Conservation (phyloP, 2,329 filamentous ascomycete genomes). For the Cercospora janseana region DNA sequence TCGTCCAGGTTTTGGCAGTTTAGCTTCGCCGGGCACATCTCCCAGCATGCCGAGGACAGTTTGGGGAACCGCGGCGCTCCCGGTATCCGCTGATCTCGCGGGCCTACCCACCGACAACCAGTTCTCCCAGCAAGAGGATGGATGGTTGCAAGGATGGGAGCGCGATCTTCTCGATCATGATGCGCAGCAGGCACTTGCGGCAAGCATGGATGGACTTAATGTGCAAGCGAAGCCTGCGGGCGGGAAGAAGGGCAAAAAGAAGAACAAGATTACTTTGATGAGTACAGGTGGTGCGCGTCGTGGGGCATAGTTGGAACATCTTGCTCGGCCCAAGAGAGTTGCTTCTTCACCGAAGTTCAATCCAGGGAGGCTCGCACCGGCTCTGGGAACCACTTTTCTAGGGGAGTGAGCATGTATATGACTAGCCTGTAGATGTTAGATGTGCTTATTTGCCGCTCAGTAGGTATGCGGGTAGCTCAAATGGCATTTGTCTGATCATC, state of each 20-base stretch:
- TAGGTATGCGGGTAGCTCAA: too few relatives aligned
- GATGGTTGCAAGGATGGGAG: constrained; percentile 84
- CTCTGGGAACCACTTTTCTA: too few relatives aligned
- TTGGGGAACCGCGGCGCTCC: constrained; percentile 80
- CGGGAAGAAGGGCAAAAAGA: constrained; percentile 60
- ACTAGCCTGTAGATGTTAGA: too few relatives aligned
- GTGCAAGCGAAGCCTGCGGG: constrained; percentile 46
- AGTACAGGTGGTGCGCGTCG: constrained; percentile 52
- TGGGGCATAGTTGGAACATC: constrained; percentile 13
- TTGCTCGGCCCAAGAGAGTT: too few relatives aligned
- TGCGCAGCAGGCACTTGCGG: constrained; percentile 38
- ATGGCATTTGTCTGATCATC: too few relatives aligned
- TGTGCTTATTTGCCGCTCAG: too few relatives aligned
- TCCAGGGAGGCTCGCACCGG: too few relatives aligned
- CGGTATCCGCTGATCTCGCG: constrained; percentile 54
- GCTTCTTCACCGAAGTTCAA: too few relatives aligned
- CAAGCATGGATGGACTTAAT: constrained; percentile 22
- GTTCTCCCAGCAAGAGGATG: constrained; percentile 60
- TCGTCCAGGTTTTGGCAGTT: constrained; percentile 61
- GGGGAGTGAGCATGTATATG: too few relatives aligned
- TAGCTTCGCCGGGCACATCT: constrained; percentile 78
- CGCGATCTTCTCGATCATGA: constrained; percentile 70
- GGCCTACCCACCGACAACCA: constrained; percentile 41
- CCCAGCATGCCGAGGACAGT: constrained; percentile 76
- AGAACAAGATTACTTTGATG: constrained; percentile 68